Evolutionary conservation across 176 grass and related monocot genomes (phyloP), one percentile per base, ranked within the genome.

Genomic region (Alopecurus myosuroides): DNA sequence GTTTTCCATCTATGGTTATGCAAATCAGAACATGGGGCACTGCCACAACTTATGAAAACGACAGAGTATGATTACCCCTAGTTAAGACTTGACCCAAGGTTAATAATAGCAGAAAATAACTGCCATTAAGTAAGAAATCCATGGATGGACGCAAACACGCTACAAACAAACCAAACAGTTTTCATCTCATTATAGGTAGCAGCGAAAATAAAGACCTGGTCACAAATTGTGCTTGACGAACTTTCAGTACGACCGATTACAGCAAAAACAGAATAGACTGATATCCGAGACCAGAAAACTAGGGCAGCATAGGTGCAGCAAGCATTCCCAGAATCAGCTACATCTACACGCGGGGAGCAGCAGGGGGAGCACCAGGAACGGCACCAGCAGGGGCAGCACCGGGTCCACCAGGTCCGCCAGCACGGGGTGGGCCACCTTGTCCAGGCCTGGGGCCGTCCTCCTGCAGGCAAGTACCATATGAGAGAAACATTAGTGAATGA

Each of bases 401-500:
- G 41, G 85, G 70, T 3, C 14, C 70, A 10, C 70, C 70, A 48
- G 70, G 70, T 25, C 42, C 70, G 0, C 70, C 91, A 28, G 83
- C 45, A 23, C 91, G 88, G 4, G 86, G 89, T 6, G 92, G 44
- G 11, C 81, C 70, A 31, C 70, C 58, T 56, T 89, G 88, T 3
- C 89, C 92, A 28, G 86, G 88, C 79, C 84, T 88, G 0, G 70
- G 84, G 6, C 80, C 66, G 0, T 92, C 88, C 6, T 88, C 84
- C 88, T 88, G 69, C 55, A 82, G 14, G 6, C 23, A 80, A 19
- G 11, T 44, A 30, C 3, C n/a, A 77, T 8, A 65, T 62, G 8
- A 44, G 5, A 41, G 14, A 89, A 79, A 31, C 14, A 48, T 77
- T 57, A 78, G 36, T 57, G 2, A 40, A 50, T 18, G 0, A 15